phyloP scores from a whole-genome alignment of 2,329 filamentous ascomycete species.

The Trichoderma guizhouense region DNA sequence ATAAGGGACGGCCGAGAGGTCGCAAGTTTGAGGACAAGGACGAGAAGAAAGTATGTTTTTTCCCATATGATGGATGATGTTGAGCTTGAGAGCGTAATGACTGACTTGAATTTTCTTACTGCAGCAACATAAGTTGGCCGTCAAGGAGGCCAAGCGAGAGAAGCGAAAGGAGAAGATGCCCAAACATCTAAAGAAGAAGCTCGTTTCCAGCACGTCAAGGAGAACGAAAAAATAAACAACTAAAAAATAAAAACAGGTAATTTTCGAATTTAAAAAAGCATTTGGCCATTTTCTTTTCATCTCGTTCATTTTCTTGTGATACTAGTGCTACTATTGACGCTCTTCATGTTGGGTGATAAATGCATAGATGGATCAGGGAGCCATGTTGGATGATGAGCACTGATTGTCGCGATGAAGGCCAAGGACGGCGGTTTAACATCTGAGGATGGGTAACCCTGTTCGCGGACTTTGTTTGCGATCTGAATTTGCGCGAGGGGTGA shows the following conservation, averaged over 20 bases:
- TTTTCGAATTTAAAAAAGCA: not conserved
- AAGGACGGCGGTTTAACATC: constrained; percentile 29
- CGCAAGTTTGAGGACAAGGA: constrained; percentile 91
- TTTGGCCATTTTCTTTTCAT: not conserved
- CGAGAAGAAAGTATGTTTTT: constrained; percentile 63
- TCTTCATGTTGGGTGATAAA: not conserved
- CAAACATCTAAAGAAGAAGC: constrained; percentile 90
- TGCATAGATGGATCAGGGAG: not conserved
- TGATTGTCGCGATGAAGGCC: constrained; percentile 31
- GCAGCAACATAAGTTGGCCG: constrained; percentile 72
- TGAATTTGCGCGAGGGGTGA: constrained; percentile 29
- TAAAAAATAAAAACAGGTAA: constrained; percentile 12
- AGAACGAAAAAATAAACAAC: constrained; percentile 51
- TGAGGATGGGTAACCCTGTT: constrained; percentile 36
- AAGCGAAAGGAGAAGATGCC: constrained; percentile 94
- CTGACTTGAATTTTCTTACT: not conserved
- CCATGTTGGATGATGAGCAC: constrained; percentile 49
- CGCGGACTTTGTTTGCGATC: constrained; percentile 33
- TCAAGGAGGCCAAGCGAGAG: constrained; percentile 94
- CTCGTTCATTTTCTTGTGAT: not conserved
- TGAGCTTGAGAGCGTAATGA: not conserved
- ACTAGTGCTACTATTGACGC: not conserved
- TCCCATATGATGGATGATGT: not conserved
- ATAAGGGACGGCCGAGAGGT: constrained; percentile 68
- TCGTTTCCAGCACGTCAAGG: constrained; percentile 61